A percentile compares a stretch with the other conserved stretches of the same genome.
These are phyloP conservation scores for Aspergillus carbonarius DNA, from an alignment of 2,329 filamentous ascomycete species.

Conservation along the genomic window DNA sequence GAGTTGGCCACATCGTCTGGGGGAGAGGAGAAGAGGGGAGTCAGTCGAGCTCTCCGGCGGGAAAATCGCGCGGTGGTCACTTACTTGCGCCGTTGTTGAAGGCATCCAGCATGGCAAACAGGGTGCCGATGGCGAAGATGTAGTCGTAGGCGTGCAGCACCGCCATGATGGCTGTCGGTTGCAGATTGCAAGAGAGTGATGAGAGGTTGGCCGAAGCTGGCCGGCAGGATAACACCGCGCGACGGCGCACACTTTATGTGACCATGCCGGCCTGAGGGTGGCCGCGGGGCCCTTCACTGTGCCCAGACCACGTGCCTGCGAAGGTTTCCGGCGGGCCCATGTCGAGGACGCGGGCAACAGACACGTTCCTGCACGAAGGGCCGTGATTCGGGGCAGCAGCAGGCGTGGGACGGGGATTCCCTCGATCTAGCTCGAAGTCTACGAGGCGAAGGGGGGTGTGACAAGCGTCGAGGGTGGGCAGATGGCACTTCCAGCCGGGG, in stretches of 20 bases:
- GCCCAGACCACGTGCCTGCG: not conserved
- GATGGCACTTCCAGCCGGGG: not conserved
- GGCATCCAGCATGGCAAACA: constrained; percentile 73
- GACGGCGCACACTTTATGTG: too few species aligned
- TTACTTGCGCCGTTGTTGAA: constrained; percentile 77
- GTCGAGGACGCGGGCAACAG: not conserved
- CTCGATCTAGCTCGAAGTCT: too few species aligned
- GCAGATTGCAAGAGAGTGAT: not conserved
- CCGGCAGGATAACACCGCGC: too few species aligned
- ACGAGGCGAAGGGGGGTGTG: too few species aligned
- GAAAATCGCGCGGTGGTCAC: constrained; percentile 32
- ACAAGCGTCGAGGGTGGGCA: too few species aligned
- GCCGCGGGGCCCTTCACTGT: too few species aligned
- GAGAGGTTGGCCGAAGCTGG: not conserved
- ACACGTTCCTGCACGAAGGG: not conserved
- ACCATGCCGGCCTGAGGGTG: too few species aligned
- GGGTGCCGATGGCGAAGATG: constrained; percentile 71
- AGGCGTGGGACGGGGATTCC: not conserved
- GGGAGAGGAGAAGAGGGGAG: not conserved
- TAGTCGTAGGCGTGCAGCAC: constrained; percentile 65
- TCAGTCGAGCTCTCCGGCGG: not conserved
- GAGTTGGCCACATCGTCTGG: constrained; percentile 76
- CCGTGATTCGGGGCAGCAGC: not conserved
- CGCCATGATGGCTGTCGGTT: constrained; percentile 50
- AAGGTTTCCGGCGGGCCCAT: not conserved